Conservation (phyloP, 2,329 filamentous ascomycete genomes). For the Exophiala dermatitidis region DNA sequence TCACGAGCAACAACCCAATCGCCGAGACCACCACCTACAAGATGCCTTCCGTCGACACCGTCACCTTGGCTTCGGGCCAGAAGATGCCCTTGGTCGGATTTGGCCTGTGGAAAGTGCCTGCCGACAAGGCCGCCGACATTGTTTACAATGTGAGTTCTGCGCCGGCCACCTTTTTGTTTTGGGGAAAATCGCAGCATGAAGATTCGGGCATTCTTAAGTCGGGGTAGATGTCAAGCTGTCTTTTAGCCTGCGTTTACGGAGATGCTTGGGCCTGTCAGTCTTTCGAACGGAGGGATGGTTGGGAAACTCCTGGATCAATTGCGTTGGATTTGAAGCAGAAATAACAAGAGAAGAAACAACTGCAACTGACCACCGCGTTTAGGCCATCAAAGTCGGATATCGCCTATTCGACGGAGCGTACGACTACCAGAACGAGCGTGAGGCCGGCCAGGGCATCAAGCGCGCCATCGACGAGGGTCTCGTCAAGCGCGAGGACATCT, state of each 20-base stretch:
- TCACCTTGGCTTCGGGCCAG: conserved; percentile 25
- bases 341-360: not conserved
- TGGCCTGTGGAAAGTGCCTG: conserved; percentile 73
- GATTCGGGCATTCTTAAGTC: no score
- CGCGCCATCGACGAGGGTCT: conserved; percentile 74
- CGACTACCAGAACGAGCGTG: conserved; percentile 75
- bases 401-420: conserved; percentile 55
- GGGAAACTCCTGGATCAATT: no score
- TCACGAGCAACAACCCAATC: not conserved
- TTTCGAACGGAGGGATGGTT: no score
- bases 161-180: no score
- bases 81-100: conserved; percentile 41
- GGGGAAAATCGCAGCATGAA: no score
- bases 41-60: conserved; percentile 1
- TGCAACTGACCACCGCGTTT: not conserved
- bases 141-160: conserved; percentile 59
- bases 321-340: not conserved
- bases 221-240: no score
- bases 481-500: conserved; percentile 78
- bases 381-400: conserved; percentile 54
- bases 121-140: conserved; percentile 62
- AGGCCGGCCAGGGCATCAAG: conserved; percentile 67
- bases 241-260: no score
- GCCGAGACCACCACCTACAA: not conserved
- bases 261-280: no score